Evolutionary conservation across 495 filamentous ascomycete species (phyloP).

Genomic region (Penicillium longicatenatum): DNA sequence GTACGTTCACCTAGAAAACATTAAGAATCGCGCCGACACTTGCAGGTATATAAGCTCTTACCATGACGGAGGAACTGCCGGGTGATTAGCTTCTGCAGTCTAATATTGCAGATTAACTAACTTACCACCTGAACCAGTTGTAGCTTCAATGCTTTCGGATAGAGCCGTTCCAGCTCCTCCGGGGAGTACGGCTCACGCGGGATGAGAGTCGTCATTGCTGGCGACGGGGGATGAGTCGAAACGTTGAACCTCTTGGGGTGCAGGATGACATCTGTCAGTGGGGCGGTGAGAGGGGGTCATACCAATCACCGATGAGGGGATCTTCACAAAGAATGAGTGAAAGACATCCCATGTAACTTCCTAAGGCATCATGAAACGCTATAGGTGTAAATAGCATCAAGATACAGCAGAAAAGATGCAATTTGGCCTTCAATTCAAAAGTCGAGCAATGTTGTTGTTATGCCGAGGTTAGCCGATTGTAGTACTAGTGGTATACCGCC

Average conservation of each 20-base stretch:
- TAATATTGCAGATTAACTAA: constrained; percentile 11
- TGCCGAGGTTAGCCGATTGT: background rate
- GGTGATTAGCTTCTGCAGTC: constrained; percentile 9
- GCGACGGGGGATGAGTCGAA: constrained; percentile 15
- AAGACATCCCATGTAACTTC: background rate
- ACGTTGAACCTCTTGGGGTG: background rate
- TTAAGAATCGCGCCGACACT: constrained; percentile 13
- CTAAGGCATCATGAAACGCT: background rate
- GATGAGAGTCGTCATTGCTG: constrained; percentile 71
- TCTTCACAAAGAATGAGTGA: background rate
- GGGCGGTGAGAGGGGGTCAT: constrained; percentile 18
- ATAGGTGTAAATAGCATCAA: background rate
- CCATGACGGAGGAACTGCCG: constrained; percentile 80
- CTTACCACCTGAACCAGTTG: constrained; percentile 84
- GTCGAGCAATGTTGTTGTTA: background rate
- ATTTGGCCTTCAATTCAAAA: background rate
- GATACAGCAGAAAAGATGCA: background rate
- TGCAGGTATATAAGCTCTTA: constrained; percentile 25
- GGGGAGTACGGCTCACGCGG: constrained; percentile 76
- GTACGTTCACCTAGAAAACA: constrained; percentile 68
- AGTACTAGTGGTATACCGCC: background rate
- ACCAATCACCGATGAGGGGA: background rate
- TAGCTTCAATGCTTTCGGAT: constrained; percentile 77
- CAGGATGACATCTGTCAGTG: constrained; percentile 7
- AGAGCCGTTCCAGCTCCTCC: constrained; percentile 79